Evolutionary conservation across 1,139 yeast species (phyloP).

Genomic region (Yamadazyma mexicana): DNA sequence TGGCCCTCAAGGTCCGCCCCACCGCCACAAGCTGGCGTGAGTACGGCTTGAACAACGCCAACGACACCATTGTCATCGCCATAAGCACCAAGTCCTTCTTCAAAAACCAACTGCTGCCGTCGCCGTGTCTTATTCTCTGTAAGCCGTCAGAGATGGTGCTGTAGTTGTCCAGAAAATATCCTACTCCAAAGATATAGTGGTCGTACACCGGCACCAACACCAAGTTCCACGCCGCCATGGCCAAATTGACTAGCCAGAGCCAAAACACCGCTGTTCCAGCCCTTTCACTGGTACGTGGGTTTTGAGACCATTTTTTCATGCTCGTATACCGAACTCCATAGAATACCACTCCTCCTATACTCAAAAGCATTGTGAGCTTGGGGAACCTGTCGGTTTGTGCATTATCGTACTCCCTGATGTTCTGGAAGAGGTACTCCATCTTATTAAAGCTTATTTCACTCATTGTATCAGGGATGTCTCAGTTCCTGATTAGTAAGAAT

Average conservation of each 20-base stretch:
- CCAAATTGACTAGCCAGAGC: neutral
- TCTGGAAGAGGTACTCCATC: too few species aligned
- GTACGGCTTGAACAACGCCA: neutral
- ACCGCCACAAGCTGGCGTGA: neutral
- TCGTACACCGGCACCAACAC: neutral
- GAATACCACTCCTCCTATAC: neutral
- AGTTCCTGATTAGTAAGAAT: too few species aligned
- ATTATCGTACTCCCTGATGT: too few species aligned
- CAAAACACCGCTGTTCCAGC: neutral
- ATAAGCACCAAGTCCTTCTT: neutral
- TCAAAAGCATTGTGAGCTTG: neutral
- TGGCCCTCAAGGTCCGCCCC: neutral
- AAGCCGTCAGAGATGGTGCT: neutral
- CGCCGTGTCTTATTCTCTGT: neutral
- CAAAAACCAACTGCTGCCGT: neutral
- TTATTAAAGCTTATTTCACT: too few species aligned
- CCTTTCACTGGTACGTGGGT: neutral
- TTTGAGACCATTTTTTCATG: too few species aligned
- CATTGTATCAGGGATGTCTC: too few species aligned
- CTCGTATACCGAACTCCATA: neutral
- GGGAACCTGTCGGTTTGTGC: too few species aligned
- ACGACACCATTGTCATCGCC: slow-evolving; percentile 1
- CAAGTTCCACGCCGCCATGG: neutral
- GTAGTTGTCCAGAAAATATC: neutral
- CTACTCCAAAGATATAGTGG: neutral